Evolutionary conservation across 2,329 filamentous ascomycete genomes (phyloP).

Genomic region (Aspergillaceae sp.): DNA sequence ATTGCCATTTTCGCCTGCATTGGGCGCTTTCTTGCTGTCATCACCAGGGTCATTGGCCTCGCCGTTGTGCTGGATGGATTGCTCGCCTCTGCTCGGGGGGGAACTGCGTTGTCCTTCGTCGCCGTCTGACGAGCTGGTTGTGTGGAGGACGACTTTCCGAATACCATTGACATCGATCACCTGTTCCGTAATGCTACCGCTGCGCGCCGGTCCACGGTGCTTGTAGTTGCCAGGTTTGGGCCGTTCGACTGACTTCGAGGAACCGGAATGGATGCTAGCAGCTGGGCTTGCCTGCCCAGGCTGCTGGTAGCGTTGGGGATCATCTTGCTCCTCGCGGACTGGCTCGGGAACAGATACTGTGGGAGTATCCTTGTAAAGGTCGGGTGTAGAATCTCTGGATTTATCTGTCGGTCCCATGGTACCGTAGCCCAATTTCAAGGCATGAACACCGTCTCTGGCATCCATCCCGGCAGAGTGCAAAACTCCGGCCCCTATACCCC

Average conservation of each 20-base stretch:
- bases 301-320: slow-evolving; percentile 15
- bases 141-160: slow-evolving; percentile 66
- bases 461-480: slow-evolving; percentile 47
- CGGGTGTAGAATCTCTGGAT: slow-evolving; percentile 13
- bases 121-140: slow-evolving; percentile 44
- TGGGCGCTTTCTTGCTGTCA: slow-evolving; percentile 1
- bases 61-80: slow-evolving; percentile 2
- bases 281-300: slow-evolving; percentile 11
- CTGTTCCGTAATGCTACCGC: slow-evolving; percentile 71
- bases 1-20: slow-evolving; percentile 1
- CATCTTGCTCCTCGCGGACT: slow-evolving; percentile 24
- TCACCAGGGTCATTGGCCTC: slow-evolving; percentile 8
- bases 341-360: slow-evolving; percentile 24
- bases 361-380: slow-evolving; percentile 16
- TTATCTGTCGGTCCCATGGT: slow-evolving; percentile 27
- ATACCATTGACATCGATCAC: slow-evolving; percentile 66
- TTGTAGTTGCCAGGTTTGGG: slow-evolving; percentile 22
- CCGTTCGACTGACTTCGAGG: slow-evolving; percentile 13
- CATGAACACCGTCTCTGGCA: slow-evolving; percentile 58
- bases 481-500: slow-evolving; percentile 47
- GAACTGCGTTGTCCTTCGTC: slow-evolving; percentile 8
- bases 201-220: slow-evolving; percentile 50
- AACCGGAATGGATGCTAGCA: slow-evolving; percentile 16
- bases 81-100: background rate
- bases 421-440: slow-evolving; percentile 49